These are phyloP conservation scores for Xerocomus brunneocitrinus DNA, from an alignment of 768 basidiomycete genomes.

Conservation along the genomic window DNA sequence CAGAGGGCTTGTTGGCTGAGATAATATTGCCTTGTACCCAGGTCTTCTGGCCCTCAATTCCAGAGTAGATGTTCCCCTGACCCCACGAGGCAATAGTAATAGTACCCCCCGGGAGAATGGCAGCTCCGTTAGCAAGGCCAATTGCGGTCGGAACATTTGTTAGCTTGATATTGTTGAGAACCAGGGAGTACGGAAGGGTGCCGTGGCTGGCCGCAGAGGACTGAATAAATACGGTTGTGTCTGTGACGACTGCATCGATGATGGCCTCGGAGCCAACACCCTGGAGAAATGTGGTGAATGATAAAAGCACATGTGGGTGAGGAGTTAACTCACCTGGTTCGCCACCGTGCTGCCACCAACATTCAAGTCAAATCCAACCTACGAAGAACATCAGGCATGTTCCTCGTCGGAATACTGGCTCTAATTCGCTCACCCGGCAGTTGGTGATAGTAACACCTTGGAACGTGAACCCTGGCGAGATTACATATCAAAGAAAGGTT, in stretches of 20 bases:
- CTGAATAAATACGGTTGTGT: constrained; percentile 42
- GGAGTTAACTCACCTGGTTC: constrained; percentile 27
- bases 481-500: neutral
- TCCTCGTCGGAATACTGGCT: neutral
- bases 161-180: constrained; percentile 35
- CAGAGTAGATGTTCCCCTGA: constrained; percentile 67
- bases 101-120: constrained; percentile 35
- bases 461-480: constrained; percentile 44
- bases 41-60: constrained; percentile 38
- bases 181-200: constrained; percentile 30
- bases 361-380: constrained; percentile 43
- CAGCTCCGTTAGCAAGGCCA: constrained; percentile 26
- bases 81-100: constrained; percentile 52
- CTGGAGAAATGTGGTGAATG: constrained; percentile 18
- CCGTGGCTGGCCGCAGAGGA: constrained; percentile 31
- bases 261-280: constrained; percentile 41
- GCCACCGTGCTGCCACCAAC: constrained; percentile 34
- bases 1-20: constrained; percentile 45
- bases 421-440: constrained; percentile 19
- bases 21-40: constrained; percentile 51
- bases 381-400: neutral
- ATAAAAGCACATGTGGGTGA: neutral
- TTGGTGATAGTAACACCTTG: constrained; percentile 46
- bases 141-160: constrained; percentile 34
- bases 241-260: constrained; percentile 42